A percentile compares a stretch with the other conserved stretches of the same genome.
Evolutionary conservation across 2,329 filamentous ascomycete genomes (phyloP).

Genomic region (Zelopaecilomyces penicillatus): DNA sequence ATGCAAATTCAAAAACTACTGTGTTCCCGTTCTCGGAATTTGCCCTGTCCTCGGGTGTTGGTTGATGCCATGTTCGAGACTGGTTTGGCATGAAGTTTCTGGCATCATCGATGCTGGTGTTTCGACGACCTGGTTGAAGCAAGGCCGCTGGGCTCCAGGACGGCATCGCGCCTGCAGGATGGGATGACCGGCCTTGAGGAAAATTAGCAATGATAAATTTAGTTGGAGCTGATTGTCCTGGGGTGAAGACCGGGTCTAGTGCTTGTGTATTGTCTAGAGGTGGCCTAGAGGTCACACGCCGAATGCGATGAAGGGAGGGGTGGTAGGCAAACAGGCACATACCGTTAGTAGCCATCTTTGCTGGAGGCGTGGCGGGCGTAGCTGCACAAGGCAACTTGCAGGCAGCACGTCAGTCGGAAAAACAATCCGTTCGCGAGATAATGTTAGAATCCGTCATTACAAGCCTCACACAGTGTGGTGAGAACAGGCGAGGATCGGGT

Average conservation of each 20-base stretch:
- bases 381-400: constrained; percentile 5
- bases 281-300: no score
- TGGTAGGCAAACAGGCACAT: constrained; percentile 5
- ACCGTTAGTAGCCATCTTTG: constrained; percentile 27
- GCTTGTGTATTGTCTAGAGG: no score
- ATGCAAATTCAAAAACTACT: constrained; percentile 36
- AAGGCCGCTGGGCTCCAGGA: constrained; percentile 35
- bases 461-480: background rate
- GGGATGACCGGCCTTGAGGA: constrained; percentile 20
- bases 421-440: constrained; percentile 2
- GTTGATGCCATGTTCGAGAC: constrained; percentile 13
- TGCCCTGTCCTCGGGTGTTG: constrained; percentile 14
- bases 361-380: background rate
- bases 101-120: constrained; percentile 19
- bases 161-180: constrained; percentile 18
- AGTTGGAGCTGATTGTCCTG: background rate
- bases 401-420: background rate
- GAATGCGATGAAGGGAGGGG: background rate
- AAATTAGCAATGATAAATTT: constrained; percentile 4
- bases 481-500: no score
- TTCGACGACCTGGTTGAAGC: constrained; percentile 29
- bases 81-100: constrained; percentile 17
- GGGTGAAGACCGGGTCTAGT: no score
- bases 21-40: constrained; percentile 20
- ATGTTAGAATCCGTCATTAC: constrained; percentile 7